Conservation (phyloP, 2,329 filamentous ascomycete species). For the Pseudocercospora cruenta region DNA sequence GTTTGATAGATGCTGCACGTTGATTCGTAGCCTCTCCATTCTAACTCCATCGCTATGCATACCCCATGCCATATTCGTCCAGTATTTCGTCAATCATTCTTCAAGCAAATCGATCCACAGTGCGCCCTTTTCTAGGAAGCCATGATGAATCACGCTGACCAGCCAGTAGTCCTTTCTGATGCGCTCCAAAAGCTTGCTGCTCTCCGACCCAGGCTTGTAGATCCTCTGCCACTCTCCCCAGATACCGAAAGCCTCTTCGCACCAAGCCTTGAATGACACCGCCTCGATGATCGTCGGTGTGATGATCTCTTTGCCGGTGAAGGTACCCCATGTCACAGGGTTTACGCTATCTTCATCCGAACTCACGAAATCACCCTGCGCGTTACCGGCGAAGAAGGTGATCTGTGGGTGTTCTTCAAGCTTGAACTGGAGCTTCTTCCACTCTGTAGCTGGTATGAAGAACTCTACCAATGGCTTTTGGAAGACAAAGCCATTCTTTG, state of each 20-base stretch:
- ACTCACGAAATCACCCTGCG: slow-evolving; percentile 74
- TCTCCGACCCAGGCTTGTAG: slow-evolving; percentile 74
- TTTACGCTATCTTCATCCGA: slow-evolving; percentile 72
- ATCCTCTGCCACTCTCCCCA: slow-evolving; percentile 93
- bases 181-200: slow-evolving; percentile 69
- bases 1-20: no score
- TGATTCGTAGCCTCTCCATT: no score
- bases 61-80: neutral
- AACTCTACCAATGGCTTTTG: slow-evolving; percentile 98
- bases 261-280: slow-evolving; percentile 90
- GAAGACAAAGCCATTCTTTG: slow-evolving; percentile 89
- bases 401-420: slow-evolving; percentile 70
- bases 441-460: slow-evolving; percentile 78
- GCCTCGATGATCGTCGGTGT: slow-evolving; percentile 97
- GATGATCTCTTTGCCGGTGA: slow-evolving; percentile 92
- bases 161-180: slow-evolving; percentile 77
- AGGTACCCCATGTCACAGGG: slow-evolving; percentile 95
- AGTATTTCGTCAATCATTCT: neutral
- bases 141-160: slow-evolving; percentile 87
- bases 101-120: slow-evolving; percentile 62
- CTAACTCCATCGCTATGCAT: slow-evolving; percentile 2
- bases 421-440: slow-evolving; percentile 65
- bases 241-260: slow-evolving; percentile 93
- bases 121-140: slow-evolving; percentile 70
- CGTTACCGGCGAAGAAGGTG: slow-evolving; percentile 86